Conservation (phyloP, 805 yeast genomes). For the Candida khao-thaluensis region DNA sequence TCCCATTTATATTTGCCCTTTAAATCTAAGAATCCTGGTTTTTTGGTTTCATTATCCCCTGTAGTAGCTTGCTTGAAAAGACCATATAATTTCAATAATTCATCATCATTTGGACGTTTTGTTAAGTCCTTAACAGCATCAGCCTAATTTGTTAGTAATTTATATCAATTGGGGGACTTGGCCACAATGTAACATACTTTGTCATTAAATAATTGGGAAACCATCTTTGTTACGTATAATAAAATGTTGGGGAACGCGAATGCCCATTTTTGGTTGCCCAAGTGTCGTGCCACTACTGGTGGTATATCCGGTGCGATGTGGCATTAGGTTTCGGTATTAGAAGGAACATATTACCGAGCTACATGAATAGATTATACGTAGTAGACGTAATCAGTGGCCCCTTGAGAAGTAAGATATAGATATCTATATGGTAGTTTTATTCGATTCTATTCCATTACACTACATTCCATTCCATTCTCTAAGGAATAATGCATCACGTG, state of each 20-base stretch:
- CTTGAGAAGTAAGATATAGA: too few species aligned
- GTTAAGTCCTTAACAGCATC: conserved; percentile 73
- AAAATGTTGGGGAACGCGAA: not conserved
- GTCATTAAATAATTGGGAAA: conserved; percentile 31
- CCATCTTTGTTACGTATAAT: conserved; percentile 18
- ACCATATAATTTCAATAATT: conserved; percentile 82
- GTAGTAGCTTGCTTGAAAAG: conserved; percentile 95
- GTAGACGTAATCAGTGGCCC: too few species aligned
- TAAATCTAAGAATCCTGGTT: conserved; percentile 91
- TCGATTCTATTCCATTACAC: too few species aligned
- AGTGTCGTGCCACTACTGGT: too few species aligned
- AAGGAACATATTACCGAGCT: too few species aligned
- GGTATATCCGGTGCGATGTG: too few species aligned
- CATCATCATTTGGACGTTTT: conserved; percentile 81
- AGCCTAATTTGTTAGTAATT: conserved; percentile 51
- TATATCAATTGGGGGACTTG: not conserved
- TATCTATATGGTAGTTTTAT: too few species aligned
- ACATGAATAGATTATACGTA: too few species aligned
- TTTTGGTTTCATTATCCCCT: conserved; percentile 85
- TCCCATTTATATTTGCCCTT: conserved; percentile 98
- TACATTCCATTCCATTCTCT: too few species aligned
- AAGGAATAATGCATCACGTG: too few species aligned
- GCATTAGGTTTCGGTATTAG: too few species aligned
- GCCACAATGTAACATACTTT: conserved; percentile 22
- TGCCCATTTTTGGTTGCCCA: too few species aligned